phyloP scores from a whole-genome alignment of 305 asterid genomes.

The Fraxinus velutina region DNA sequence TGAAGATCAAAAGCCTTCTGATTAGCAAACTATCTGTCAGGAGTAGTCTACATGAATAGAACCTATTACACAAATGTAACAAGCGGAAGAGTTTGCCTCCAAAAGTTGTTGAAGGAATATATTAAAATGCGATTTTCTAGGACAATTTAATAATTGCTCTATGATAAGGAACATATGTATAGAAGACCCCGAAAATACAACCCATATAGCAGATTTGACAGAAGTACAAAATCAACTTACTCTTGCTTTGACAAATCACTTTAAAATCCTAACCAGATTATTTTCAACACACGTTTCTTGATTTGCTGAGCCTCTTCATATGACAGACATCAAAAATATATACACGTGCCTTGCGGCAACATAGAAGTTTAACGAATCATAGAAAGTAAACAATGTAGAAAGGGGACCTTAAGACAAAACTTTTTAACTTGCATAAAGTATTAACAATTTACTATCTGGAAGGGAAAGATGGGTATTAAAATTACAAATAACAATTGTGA shows the following conservation, averaged over 20 bases:
- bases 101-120: not conserved
- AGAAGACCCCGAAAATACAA: not conserved
- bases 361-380: slow-evolving; percentile 9
- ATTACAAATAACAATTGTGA: slow-evolving; percentile 29
- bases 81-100: not conserved
- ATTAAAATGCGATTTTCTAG: not conserved
- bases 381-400: not conserved
- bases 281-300: not conserved
- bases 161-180: not conserved
- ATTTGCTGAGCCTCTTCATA: not conserved
- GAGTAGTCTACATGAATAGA: not conserved
- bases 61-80: not conserved
- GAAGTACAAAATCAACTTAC: not conserved
- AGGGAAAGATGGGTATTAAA: slow-evolving; percentile 6
- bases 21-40: not conserved
- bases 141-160: not conserved
- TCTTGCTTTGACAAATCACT: not conserved
- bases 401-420: slow-evolving; percentile 6
- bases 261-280: not conserved
- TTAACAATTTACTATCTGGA: not conserved
- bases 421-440: not conserved
- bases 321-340: not conserved
- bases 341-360: too few relatives aligned
- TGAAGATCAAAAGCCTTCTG: not conserved
- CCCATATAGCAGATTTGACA: not conserved